Percentiles rank a stretch among this genome's conserved stretches.
Conservation (phyloP, 192 early-diverging fungal genomes). For the Pilaira anomala region DNA sequence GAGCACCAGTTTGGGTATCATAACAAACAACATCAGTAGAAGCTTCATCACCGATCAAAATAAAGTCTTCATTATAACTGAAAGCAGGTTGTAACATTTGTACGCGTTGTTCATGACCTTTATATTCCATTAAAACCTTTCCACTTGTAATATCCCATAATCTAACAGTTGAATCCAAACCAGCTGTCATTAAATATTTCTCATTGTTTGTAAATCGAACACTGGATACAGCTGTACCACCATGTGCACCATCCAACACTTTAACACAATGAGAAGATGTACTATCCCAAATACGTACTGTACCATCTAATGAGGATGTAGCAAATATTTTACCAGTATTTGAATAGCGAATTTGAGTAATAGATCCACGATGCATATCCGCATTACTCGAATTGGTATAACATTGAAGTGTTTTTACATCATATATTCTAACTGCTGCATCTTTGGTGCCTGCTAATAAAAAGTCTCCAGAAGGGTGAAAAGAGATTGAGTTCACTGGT, state of each 20-base stretch:
- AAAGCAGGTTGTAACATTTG: slow-evolving; percentile 48
- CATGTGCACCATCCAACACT: slow-evolving; percentile 77
- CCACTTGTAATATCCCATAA: slow-evolving; percentile 86
- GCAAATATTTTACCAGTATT: slow-evolving; percentile 69
- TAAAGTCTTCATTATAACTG: slow-evolving; percentile 67
- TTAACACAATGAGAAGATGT: slow-evolving; percentile 71
- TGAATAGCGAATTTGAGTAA: slow-evolving; percentile 73
- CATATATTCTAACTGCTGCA: slow-evolving; percentile 77
- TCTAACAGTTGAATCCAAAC: slow-evolving; percentile 67
- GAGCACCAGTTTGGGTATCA: slow-evolving; percentile 64
- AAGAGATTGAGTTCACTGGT: slow-evolving; percentile 75
- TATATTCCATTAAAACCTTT: slow-evolving; percentile 65
- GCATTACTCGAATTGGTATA: slow-evolving; percentile 59
- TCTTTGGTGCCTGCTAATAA: slow-evolving; percentile 76
- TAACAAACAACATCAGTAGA: slow-evolving; percentile 62
- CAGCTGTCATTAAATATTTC: slow-evolving; percentile 75
- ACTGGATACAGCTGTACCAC: slow-evolving; percentile 67
- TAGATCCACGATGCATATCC: slow-evolving; percentile 47
- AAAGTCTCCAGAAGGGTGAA: slow-evolving; percentile 93
- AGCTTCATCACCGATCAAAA: slow-evolving; percentile 66
- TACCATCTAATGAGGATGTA: slow-evolving; percentile 79
- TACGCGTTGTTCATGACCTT: slow-evolving; percentile 56
- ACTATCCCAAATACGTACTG: slow-evolving; percentile 84
- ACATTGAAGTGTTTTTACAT: slow-evolving; percentile 81
- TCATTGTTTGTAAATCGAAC: slow-evolving; percentile 73